Conservation (phyloP, 164 flowering plant genomes). For the Sextonia rubra region DNA sequence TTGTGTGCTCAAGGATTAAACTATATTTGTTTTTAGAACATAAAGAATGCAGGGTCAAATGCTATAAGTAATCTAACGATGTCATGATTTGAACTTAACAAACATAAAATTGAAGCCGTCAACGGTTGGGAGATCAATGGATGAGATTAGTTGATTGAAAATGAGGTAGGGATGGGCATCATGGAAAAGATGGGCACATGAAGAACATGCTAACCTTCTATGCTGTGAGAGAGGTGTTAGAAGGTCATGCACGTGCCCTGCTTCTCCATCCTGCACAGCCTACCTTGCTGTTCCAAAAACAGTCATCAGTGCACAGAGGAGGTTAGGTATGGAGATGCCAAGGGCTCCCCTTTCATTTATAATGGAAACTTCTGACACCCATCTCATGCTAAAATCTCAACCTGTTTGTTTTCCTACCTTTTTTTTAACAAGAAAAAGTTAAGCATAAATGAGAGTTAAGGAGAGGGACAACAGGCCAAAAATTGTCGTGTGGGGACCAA, state of each 20-base stretch:
- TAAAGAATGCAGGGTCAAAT: too few species aligned
- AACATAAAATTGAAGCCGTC: neutral
- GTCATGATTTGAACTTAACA: neutral
- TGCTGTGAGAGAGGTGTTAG: conserved; percentile 24
- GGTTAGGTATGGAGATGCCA: neutral
- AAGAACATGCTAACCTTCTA: conserved; percentile 39
- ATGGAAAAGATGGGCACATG: conserved; percentile 96
- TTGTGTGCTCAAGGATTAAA: too few species aligned
- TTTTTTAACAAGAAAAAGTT: neutral
- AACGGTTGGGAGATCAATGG: neutral
- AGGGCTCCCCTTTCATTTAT: neutral
- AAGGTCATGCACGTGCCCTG: conserved; percentile 97
- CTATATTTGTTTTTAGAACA: too few species aligned
- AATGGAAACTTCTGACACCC: neutral
- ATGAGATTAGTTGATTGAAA: neutral
- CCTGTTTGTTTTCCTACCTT: neutral
- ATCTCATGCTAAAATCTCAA: neutral
- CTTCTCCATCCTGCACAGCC: conserved; percentile 94
- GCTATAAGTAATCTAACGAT: too few species aligned
- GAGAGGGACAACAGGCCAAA: neutral
- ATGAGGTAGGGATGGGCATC: conserved; percentile 56
- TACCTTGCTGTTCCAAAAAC: conserved; percentile 25
- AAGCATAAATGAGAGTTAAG: neutral
- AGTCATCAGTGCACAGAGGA: neutral
- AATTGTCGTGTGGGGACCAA: neutral